These are phyloP conservation scores for Mytilinidion resinicola DNA, from an alignment of 495 filamentous ascomycete species.

Conservation along the genomic window DNA sequence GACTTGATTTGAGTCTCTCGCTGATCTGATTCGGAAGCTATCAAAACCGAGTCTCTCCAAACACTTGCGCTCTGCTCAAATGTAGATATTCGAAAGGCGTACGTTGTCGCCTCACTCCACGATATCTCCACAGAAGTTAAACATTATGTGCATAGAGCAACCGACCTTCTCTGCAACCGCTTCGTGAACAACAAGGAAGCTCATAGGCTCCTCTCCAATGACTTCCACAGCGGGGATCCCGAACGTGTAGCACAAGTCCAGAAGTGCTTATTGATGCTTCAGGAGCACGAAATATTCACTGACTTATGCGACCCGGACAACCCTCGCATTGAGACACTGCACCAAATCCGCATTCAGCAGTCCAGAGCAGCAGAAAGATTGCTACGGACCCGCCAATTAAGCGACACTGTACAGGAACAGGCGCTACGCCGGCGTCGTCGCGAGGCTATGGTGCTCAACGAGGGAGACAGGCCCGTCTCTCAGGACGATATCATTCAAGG, in stretches of 20 bases:
- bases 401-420: constrained; percentile 25
- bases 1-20: not conserved
- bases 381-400: not conserved
- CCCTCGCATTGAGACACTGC: not conserved
- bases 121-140: not conserved
- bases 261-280: constrained; percentile 11
- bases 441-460: constrained; percentile 61
- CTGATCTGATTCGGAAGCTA: constrained; percentile 11
- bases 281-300: constrained; percentile 4
- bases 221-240: constrained; percentile 9
- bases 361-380: not conserved
- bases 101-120: not conserved
- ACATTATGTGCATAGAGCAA: constrained; percentile 5
- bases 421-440: constrained; percentile 49
- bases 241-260: constrained; percentile 5
- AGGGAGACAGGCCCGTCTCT: constrained; percentile 50
- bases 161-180: constrained; percentile 27
- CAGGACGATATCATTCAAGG: constrained; percentile 46
- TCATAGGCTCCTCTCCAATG: constrained; percentile 3
- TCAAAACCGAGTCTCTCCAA: constrained; percentile 29
- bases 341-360: not conserved
- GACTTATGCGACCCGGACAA: not conserved
- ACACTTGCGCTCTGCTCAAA: constrained; percentile 30
- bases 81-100: constrained; percentile 31
- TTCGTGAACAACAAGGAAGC: constrained; percentile 14